Base-by-base conservation (phyloP, 352 stramenopile genomes). In the Sclerospora graminicola region DNA sequence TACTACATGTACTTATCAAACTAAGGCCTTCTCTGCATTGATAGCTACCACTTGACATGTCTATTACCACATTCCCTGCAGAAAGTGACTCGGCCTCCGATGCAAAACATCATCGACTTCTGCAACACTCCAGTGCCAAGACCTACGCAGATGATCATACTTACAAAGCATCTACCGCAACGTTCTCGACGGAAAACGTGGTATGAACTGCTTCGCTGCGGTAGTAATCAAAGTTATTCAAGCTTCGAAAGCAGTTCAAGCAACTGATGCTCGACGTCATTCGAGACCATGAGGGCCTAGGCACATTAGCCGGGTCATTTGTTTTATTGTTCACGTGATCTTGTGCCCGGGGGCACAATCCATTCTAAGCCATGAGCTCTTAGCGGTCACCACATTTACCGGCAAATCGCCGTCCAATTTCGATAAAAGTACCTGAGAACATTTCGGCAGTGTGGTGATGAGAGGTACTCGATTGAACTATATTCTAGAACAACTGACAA, bases 301-400 rank as follows among this genome's bases (percentile, higher is more conserved):
- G 15, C 41, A 49, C 21, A 51, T 31, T 38, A 57, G 51, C 36
- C 41, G 51, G 9, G 42, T 61, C 6, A 44, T 16, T 37, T 69
- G 45, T 46, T 62, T 59, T 49, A 63, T 54, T 21, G 66, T 31
- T 48, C 56, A 68, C 43, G 54, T 64, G 34, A 70, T 52, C 15
- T 74, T 74, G 20, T 68, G 51, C 28, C 46, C 45, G 19, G 58
- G 60, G n/a, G 56, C 56, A 33, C 57, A 70, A 21, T 74, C 63
- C 51, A 65, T 65, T 11, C 54, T 68, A 48, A 6, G 50, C 43
- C 57, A 67, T 56, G 39, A 71, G 46, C 8, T 47, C 49, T 39
- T 62, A 1, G 48, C 38, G 5, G 51, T 45, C 4, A 43, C 53
- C 11, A 68, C 44, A 14, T 63, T 74, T n/a, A 55, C 54, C 0